Evolutionary conservation across 352 stramenopile species (phyloP).

Genomic region (Globisporangium okanoganense): DNA sequence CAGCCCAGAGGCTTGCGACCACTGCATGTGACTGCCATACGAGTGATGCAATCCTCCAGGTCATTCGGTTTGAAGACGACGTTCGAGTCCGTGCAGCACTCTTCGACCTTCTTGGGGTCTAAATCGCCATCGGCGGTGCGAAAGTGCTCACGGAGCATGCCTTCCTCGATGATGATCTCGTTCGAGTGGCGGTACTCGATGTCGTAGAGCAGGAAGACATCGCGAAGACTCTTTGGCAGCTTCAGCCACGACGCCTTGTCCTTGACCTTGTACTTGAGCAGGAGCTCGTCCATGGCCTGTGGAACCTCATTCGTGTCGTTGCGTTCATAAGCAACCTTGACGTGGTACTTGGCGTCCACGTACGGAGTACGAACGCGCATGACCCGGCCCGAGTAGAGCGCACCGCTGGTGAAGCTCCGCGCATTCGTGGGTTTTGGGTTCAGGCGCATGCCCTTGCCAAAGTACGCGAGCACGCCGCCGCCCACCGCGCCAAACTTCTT

Average conservation of each 20-base stretch:
- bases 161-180: slow-evolving; percentile 61
- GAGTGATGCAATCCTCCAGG: slow-evolving; percentile 61
- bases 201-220: slow-evolving; percentile 70
- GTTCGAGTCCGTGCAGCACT: slow-evolving; percentile 62
- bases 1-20: slow-evolving; percentile 50
- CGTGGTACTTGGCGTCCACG: slow-evolving; percentile 38
- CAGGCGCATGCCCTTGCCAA: slow-evolving; percentile 36
- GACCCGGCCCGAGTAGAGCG: slow-evolving; percentile 49
- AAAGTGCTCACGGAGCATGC: slow-evolving; percentile 54
- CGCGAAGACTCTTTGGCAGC: slow-evolving; percentile 38
- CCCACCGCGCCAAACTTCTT: slow-evolving; percentile 45
- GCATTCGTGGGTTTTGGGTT: slow-evolving; percentile 44
- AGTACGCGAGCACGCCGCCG: slow-evolving; percentile 64
- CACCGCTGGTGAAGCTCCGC: slow-evolving; percentile 38
- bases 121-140: slow-evolving; percentile 53
- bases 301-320: slow-evolving; percentile 29
- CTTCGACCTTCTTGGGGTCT: slow-evolving; percentile 46
- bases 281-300: slow-evolving; percentile 24
- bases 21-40: slow-evolving; percentile 40
- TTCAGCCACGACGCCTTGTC: slow-evolving; percentile 51
- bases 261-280: slow-evolving; percentile 47
- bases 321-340: slow-evolving; percentile 38
- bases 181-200: slow-evolving; percentile 58
- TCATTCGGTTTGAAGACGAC: slow-evolving; percentile 56
- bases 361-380: slow-evolving; percentile 54